These are phyloP conservation scores for Diaporthe sp. DNA, from an alignment of 2,329 filamentous ascomycete species.

Conservation along the genomic window DNA sequence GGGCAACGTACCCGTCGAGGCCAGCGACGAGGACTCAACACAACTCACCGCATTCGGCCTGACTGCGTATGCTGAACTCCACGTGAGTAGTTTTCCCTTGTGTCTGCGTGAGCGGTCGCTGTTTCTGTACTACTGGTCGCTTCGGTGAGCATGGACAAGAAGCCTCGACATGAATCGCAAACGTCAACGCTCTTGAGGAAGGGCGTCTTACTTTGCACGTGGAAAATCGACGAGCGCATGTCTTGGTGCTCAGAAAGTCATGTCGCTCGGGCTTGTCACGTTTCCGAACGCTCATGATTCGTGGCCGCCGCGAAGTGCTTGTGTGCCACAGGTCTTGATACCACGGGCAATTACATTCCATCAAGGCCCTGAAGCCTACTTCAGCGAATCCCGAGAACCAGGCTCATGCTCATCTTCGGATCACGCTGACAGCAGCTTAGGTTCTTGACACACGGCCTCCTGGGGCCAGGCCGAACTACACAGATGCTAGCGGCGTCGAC, in stretches of 20 bases:
- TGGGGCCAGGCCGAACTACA: conserved; percentile 82
- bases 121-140: background rate
- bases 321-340: background rate
- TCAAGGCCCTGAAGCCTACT: too few species aligned
- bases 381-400: background rate
- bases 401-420: background rate
- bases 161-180: conserved; percentile 1
- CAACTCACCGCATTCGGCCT: conserved; percentile 76
- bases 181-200: background rate
- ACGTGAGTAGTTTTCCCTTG: conserved; percentile 70
- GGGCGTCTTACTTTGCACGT: background rate
- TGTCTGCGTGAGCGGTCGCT: background rate
- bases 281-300: background rate
- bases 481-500: conserved; percentile 83
- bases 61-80: conserved; percentile 82
- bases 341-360: background rate
- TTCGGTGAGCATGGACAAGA: background rate
- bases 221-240: background rate
- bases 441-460: conserved; percentile 85
- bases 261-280: background rate
- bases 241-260: background rate
- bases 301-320: background rate
- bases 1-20: conserved; percentile 75
- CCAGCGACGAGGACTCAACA: conserved; percentile 79
- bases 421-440: conserved; percentile 60